Evolutionary conservation across 1,139 yeast genomes (phyloP), one percentile per base, ranked within the genome.

Genomic region (Candida labiduridarum): DNA sequence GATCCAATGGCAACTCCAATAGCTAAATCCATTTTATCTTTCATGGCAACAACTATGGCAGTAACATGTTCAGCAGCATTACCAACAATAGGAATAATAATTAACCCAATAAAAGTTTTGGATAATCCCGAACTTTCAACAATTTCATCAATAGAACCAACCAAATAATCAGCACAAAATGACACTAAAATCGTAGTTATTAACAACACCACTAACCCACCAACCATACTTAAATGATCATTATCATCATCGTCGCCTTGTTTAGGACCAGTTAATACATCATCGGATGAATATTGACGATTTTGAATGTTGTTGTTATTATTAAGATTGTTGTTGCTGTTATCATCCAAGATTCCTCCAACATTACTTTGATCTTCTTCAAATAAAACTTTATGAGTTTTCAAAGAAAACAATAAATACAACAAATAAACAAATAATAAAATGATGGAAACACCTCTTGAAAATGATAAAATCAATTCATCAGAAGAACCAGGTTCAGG

Each of bases 61-160:
- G 98, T 94, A 46, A 89, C 98, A 67, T 94, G 99, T 70, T 94
- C 99, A 12, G 99, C 98, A 1, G 99, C 99, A 63, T 94, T 94
- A 52, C 99, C 99, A 30, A 94, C 98, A 56, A 95, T 92, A 45
- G 99, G 99, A 55, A 94, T 85, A 46, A 94, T 84, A 60, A 94
- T 87, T 58, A 94, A 78, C 67, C 99, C 99, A 60, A 94, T 90
- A 63, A 94, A 94, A 0, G 98, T 92, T 78, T 92, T 94, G 46
- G 96, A 88, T 56, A 94, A 77, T 3, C 97, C 97, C 2, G 96
- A 83, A 40, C 83, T 72, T 54, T 76, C 88, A 39, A 94, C 99
- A 56, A 94, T 84, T 53, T 82, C 86, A 70, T 94, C 98, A 61
- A 94, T 94, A 30, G 97, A 86, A 35, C 92, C 95, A 50, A 94